Conservation (phyloP, 805 yeast genomes). For the Candida piceae region DNA sequence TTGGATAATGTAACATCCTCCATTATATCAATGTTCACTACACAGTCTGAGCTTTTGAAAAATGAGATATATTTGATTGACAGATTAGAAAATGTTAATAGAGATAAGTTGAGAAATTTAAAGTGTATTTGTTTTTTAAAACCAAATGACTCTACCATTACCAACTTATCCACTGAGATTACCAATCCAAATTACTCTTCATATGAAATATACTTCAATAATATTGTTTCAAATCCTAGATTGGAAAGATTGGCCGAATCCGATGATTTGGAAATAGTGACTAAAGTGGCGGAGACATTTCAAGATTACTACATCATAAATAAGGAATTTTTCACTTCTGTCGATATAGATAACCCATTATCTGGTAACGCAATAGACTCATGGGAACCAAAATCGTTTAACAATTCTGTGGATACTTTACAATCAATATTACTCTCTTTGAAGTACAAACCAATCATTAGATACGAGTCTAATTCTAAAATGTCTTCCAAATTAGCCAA, state of each 20-base stretch:
- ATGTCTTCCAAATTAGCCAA: slow-evolving; percentile 64
- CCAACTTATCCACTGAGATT: slow-evolving; percentile 59
- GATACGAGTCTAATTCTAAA: slow-evolving; percentile 67
- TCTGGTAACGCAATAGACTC: slow-evolving; percentile 28
- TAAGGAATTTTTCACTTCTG: slow-evolving; percentile 48
- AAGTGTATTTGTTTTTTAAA: slow-evolving; percentile 75
- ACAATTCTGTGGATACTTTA: slow-evolving; percentile 37
- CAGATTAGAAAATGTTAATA: slow-evolving; percentile 47
- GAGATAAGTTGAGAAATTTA: slow-evolving; percentile 74
- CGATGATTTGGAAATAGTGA: slow-evolving; percentile 79
- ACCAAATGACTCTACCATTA: slow-evolving; percentile 64
- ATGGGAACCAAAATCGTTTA: slow-evolving; percentile 45
- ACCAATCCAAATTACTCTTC: slow-evolving; percentile 71
- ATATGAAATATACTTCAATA: slow-evolving; percentile 76
- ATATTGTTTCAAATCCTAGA: slow-evolving; percentile 67
- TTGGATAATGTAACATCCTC: slow-evolving; percentile 78
- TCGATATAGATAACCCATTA: slow-evolving; percentile 22
- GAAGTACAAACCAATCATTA: slow-evolving; percentile 71
- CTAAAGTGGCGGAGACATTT: slow-evolving; percentile 74
- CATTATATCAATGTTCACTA: slow-evolving; percentile 80
- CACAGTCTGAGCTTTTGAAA: slow-evolving; percentile 78
- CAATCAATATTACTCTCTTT: slow-evolving; percentile 62
- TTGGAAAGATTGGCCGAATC: slow-evolving; percentile 85
- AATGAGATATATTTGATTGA: slow-evolving; percentile 85
- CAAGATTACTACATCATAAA: slow-evolving; percentile 78